Evolutionary conservation across 1,284 basidiomycete species (phyloP).

Genomic region (Bondarzewia mesenterica): DNA sequence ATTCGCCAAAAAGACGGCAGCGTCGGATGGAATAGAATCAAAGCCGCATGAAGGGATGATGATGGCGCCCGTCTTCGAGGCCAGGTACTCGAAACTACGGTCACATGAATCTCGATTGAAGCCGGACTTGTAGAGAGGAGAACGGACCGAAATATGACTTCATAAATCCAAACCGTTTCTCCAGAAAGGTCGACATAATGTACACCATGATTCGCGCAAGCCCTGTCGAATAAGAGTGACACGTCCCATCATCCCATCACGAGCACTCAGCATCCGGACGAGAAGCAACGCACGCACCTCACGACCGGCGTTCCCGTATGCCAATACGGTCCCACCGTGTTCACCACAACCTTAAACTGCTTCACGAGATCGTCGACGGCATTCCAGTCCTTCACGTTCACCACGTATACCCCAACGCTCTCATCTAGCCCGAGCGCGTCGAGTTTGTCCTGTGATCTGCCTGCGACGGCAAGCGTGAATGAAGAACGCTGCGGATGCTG

Average conservation of each 20-base stretch:
- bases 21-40: constrained; percentile 68
- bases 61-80: constrained; percentile 55
- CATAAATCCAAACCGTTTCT: constrained; percentile 44
- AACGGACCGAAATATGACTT: constrained; percentile 40
- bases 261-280: too few species aligned
- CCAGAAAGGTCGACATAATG: constrained; percentile 63
- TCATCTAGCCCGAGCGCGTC: constrained; percentile 33
- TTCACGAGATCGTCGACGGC: constrained; percentile 48
- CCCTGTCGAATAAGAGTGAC: constrained; percentile 18
- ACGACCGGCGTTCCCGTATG: constrained; percentile 58
- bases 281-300: constrained; percentile 23
- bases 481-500: constrained; percentile 48
- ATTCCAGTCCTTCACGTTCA: constrained; percentile 41
- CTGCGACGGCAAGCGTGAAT: constrained; percentile 56
- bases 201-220: constrained; percentile 42
- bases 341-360: constrained; percentile 53
- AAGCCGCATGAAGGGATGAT: constrained; percentile 68
- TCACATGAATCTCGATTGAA: background rate
- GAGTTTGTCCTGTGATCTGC: constrained; percentile 50
- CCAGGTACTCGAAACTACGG: constrained; percentile 53
- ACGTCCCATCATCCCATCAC: too few species aligned
- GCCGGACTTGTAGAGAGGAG: constrained; percentile 3
- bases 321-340: constrained; percentile 61
- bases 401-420: constrained; percentile 34
- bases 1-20: constrained; percentile 49